These are phyloP conservation scores for Taxillus chinensis DNA, from an alignment of 164 flowering plant genomes.

Conservation along the genomic window DNA sequence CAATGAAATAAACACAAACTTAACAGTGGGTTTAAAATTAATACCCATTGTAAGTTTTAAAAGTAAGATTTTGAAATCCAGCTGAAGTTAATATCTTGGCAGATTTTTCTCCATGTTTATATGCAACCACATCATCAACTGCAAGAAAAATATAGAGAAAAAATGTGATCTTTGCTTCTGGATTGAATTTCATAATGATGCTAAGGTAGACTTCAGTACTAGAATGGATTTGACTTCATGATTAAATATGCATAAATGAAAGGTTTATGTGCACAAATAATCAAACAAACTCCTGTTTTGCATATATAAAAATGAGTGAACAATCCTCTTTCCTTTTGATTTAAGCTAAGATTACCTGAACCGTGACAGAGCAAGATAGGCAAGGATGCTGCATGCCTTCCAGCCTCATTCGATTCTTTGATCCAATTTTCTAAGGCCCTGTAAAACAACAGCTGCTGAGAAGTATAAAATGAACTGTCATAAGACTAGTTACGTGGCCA, in stretches of 20 bases:
- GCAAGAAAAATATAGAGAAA: not conserved
- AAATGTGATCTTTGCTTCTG: no score
- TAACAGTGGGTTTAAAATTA: not conserved
- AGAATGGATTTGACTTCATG: no score
- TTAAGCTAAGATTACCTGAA: conserved; percentile 11
- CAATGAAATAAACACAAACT: not conserved
- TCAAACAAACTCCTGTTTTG: no score
- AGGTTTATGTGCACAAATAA: no score
- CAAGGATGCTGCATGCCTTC: conserved; percentile 24
- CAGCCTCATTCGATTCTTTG: conserved; percentile 16
- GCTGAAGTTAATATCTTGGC: conserved; percentile 33
- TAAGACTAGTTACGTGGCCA: not conserved
- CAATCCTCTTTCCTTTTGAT: no score
- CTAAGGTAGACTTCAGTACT: no score
- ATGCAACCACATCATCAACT: conserved; percentile 65
- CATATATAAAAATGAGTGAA: no score
- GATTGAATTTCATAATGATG: no score
- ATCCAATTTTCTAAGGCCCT: conserved; percentile 17
- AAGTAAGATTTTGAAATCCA: conserved; percentile 47
- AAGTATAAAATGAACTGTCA: not conserved
- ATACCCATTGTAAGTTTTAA: conserved; percentile 38
- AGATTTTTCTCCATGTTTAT: conserved; percentile 49
- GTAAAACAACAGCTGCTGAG: conserved; percentile 7
- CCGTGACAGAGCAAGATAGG: conserved; percentile 36
- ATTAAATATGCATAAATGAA: no score